A percentile compares a stretch with the other conserved stretches of the same genome.
Evolutionary conservation across 129 eudicot genomes (phyloP).

Genomic region (Kitagawia praeruptora): DNA sequence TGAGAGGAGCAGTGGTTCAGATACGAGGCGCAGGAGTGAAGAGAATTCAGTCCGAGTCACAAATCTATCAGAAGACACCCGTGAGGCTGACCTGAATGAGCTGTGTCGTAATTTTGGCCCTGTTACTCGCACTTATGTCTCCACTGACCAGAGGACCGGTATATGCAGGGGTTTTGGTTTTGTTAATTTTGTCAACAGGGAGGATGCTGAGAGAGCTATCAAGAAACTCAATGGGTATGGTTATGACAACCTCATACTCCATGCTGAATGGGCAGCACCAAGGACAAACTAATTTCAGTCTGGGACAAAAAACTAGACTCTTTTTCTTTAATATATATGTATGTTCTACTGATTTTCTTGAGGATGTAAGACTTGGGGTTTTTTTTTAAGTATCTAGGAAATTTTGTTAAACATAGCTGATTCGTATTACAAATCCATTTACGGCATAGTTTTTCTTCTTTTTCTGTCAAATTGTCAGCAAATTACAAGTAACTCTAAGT

Average conservation of each 20-base stretch:
- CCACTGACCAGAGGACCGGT: slow-evolving; percentile 77
- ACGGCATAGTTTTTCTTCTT: too few species aligned
- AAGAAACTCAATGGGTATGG: slow-evolving; percentile 80
- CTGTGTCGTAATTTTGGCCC: slow-evolving; percentile 65
- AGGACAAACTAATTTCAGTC: slow-evolving; percentile 32
- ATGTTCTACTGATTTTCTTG: too few species aligned
- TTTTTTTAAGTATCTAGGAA: neutral
- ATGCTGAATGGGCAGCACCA: slow-evolving; percentile 83
- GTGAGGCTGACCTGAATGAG: slow-evolving; percentile 80
- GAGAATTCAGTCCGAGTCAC: slow-evolving; percentile 84
- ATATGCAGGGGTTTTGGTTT: slow-evolving; percentile 87
- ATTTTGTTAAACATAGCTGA: too few species aligned
- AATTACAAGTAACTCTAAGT: too few species aligned
- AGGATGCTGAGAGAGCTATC: slow-evolving; percentile 71
- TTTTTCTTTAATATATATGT: neutral
- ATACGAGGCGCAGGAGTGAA: slow-evolving; percentile 71
- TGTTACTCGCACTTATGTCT: slow-evolving; percentile 72
- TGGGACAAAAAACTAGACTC: neutral
- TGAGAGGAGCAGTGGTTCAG: slow-evolving; percentile 36
- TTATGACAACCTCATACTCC: slow-evolving; percentile 70
- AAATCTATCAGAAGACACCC: slow-evolving; percentile 75
- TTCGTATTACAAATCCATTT: too few species aligned
- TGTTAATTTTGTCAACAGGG: slow-evolving; percentile 71
- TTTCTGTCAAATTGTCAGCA: too few species aligned
- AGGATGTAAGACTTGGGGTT: neutral